Evolutionary conservation across 257 asterid genomes (phyloP).

Genomic region (Solanum bukasovii): DNA sequence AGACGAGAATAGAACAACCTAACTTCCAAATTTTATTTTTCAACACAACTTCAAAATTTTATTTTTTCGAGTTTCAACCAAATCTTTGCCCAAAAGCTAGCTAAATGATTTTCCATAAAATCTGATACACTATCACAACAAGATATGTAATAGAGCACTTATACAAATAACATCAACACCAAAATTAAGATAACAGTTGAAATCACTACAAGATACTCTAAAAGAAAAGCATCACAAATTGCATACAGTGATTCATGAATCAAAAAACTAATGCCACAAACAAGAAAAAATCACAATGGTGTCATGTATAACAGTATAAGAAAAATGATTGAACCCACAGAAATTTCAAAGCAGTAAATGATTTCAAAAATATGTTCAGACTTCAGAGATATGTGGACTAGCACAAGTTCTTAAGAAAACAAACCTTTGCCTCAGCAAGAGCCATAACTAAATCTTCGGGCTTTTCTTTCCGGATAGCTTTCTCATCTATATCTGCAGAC

Average conservation of each 20-base stretch:
- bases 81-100: neutral
- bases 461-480: slow-evolving; percentile 72
- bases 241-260: neutral
- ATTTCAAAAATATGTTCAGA: neutral
- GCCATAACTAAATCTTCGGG: slow-evolving; percentile 90
- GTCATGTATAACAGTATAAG: neutral
- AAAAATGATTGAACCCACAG: neutral
- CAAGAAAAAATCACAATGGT: neutral
- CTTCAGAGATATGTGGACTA: neutral
- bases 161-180: neutral
- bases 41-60: neutral
- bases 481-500: slow-evolving; percentile 96
- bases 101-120: neutral
- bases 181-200: neutral
- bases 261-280: neutral
- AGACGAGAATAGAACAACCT: neutral
- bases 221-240: neutral
- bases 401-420: neutral
- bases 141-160: neutral
- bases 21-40: neutral
- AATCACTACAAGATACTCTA: neutral
- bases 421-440: slow-evolving; percentile 90
- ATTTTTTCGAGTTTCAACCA: neutral
- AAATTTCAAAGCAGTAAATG: neutral
- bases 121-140: neutral